Base-by-base conservation (phyloP, 352 stramenopile genomes). In the Sclerospora graminicola region DNA sequence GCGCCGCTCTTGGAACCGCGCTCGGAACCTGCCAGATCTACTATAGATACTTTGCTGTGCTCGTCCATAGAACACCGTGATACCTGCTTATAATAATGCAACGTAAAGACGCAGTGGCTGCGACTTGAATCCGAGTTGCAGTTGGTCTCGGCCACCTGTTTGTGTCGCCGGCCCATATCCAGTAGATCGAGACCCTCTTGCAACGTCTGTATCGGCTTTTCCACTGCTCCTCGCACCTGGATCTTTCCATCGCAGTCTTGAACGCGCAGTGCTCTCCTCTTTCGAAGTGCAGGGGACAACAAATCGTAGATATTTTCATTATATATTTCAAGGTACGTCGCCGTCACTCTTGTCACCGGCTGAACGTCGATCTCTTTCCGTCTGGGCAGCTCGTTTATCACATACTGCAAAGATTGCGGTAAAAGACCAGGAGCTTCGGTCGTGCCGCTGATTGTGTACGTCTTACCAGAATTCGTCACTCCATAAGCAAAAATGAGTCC, bases 261-360 rank as follows among this genome's bases (percentile, higher is more conserved):
- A 7, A 92, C 54, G n/a, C 76, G 60, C 21, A 92, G 41, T 36
- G 73, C 73, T 24, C 67, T 63, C 51, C 78, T 69, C 51, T 77
- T 87, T 13, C 65, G 53, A 29, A 67, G 48, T 11, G 74, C 57
- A 4, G 70, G 51, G 4, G 79, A 67, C 29, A 98, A 62, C 21
- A 99, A 60, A 62, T 99, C 96, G 59, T 93, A 98, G 9, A 98
- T 80, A 35, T 98, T 92, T 47, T 99, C 95, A 54, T 98, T 98
- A 77, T 99, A 98, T 45, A 99, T 95, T 62, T 99, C 95, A n/a
- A 99, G 70, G 59, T 97, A 98, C 37, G 88, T 97, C 39, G 96
- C 85, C 35, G 73, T 83, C 43, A 90, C 54, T 34, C 63, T 50
- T 9, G 56, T 71, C 9, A 83, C 55, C 0, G 62, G 53, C 30